Evolutionary conservation across 2,329 filamentous ascomycete genomes (phyloP), one percentile per base, ranked within the genome.

Genomic region (Colletotrichum karsti): DNA sequence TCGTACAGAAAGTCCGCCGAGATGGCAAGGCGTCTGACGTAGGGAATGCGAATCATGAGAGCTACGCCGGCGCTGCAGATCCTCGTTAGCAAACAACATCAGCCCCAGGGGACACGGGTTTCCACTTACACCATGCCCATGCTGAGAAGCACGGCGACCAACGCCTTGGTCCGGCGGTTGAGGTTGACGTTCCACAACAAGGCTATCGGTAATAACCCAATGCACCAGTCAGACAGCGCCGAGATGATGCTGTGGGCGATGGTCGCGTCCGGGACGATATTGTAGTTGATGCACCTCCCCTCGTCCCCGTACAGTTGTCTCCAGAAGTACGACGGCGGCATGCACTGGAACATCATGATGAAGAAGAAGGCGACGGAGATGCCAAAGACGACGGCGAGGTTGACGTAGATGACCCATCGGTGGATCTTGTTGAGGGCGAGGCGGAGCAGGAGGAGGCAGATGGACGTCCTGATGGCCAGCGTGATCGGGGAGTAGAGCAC

Each of bases 111-210:
- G 51, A 30, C 26, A 3, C 12, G n/a, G n/a, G 3, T 10, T 35
- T 35, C 7, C 5, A 74, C 79, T 74, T 75, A 87, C 84, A 87
- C 73, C 66, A 85, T 80, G 12, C 81, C 86, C 76, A 88, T 81
- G 42, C 83, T 79, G 3, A 88, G 73, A 53, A 89, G 80, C 3
- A 81, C 71, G 5, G 80, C 81, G 28, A 88, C 78, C 15, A 81
- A 77, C 6, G 81, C 58, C 71, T 87, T 87, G 4, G 82, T 84
- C 39, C 79, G 77, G 41, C 74, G 74, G 44, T 82, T 82, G 76
- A 88, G 84, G 64, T 84, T 81, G 37, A 87, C 77, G 20, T 82
- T 76, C 83, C 84, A 87, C 0, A 88, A 77, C 41, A 88, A 80
- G 12, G 81, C 80, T 7, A 87, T 78, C 1, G 87, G 86, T 5